Percentiles rank a stretch among this genome's conserved stretches.
These are phyloP conservation scores for Tricholoma terreum DNA, from an alignment of 768 basidiomycete genomes.

Conservation along the genomic window DNA sequence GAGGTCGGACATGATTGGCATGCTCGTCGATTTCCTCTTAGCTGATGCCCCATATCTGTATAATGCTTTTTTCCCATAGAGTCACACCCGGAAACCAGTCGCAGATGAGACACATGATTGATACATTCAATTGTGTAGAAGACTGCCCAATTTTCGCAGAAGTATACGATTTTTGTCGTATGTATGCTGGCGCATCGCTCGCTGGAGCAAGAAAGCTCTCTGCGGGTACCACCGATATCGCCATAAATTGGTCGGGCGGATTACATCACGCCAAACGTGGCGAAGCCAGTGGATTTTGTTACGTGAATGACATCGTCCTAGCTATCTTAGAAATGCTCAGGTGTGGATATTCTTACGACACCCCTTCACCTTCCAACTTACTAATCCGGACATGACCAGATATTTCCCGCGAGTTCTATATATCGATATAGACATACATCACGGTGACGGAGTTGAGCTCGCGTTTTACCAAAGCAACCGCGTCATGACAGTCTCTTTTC, in stretches of 20 bases:
- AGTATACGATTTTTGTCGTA: constrained; percentile 90
- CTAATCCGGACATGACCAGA: constrained; percentile 38
- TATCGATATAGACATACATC: constrained; percentile 99
- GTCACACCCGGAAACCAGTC: constrained; percentile 75
- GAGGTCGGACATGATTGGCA: constrained; percentile 44
- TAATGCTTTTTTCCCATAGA: constrained; percentile 36
- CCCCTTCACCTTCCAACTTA: not conserved
- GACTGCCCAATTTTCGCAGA: constrained; percentile 97
- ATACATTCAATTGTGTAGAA: constrained; percentile 91
- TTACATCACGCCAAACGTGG: constrained; percentile 97
- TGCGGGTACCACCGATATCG: constrained; percentile 87
- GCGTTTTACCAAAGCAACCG: constrained; percentile 97
- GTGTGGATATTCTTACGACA: constrained; percentile 35
- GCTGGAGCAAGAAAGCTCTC: constrained; percentile 88
- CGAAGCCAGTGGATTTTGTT: constrained; percentile 98
- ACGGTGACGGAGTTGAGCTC: constrained; percentile 97
- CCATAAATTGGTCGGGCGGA: constrained; percentile 98
- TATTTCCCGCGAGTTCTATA: constrained; percentile 93
- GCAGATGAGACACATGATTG: constrained; percentile 74
- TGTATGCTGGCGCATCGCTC: constrained; percentile 91
- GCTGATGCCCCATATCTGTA: not conserved
- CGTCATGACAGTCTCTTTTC: constrained; percentile 99
- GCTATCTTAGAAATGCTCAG: constrained; percentile 90
- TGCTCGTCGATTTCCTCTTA: not conserved
- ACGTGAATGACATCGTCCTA: constrained; percentile 95